Evolutionary conservation across 768 basidiomycete genomes (phyloP), one percentile per base, ranked within the genome.

Genomic region (Holtermanniella nyarrowii): DNA sequence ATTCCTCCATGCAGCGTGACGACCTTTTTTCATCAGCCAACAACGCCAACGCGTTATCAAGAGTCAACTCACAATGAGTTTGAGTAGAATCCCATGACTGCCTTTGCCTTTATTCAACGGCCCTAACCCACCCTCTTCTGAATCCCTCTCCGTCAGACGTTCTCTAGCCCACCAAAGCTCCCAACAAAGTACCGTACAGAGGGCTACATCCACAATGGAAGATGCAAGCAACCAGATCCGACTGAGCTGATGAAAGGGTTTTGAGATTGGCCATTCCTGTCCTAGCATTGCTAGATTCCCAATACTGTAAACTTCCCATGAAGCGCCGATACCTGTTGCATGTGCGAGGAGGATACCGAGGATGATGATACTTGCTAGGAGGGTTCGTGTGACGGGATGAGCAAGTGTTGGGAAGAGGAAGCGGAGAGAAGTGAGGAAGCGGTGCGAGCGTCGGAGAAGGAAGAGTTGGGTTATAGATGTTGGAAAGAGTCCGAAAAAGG

Each of bases 81-180:
- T 37, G 7, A 16, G 7, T 7, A 37, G 31, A 7, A 37, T 37
- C 7, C 31, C 31, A 16, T 37, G 7, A 37, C 31, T 37, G 31
- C 31, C 31, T 16, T 37, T 37, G 31, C 31, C 31, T 7, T 16
- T 7, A 16, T 37, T 37, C 31, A 37, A 16, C 31, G 7, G 10
- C 10, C 31, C 31, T 16, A 37, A 37, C n/a, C n/a, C n/a, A n/a
- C n/a, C n/a, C 7, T 37, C 31, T 16, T 37, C 31, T 16, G 10
- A 7, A 7, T 7, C 7, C 16, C 31, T 7, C 7, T 37, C 31
- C 10, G 31, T 37, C 10, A 37, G 31, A 37, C 58, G 55, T n/a
- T 50, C 39, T 26, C 63, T 41, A 16, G 63, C 63, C 58, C 59
- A 65, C 56, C 58, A 60, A 1, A 65, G 50, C 42, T 65, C 60